Base-by-base conservation (phyloP, 2,329 filamentous ascomycete genomes). In the Zopfia rhizophila region DNA sequence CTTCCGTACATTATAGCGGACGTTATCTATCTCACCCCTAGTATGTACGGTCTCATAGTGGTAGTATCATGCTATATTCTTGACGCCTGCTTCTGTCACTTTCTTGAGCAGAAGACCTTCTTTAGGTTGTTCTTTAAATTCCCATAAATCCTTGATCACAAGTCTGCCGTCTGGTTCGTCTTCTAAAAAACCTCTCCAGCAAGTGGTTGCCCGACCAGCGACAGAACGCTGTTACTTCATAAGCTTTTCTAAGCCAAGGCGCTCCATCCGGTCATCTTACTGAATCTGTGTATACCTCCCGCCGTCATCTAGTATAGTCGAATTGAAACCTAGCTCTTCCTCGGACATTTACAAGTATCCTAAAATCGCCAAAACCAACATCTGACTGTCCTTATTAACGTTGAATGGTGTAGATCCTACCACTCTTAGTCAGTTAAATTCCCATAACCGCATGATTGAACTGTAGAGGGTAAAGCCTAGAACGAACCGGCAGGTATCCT, bases 381-480 rank as follows among this genome's bases (percentile, higher is more conserved):
- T 60, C n/a, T 65, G 52, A 5, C 68, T 66, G 40, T 77, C 60
- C 21, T 72, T 33, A 45, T 79, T 75, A 22, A 80, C 74, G 47
- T 79, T 58, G 48, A 79, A 79, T 19, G 64, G 59, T n/a, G 68
- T 59, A 8, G 75, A 79, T 41, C 69, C 71, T 17, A 79, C 70
- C 3, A 68, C 74, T 14, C 76, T 73, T 1, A 77, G 43, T 7
- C 72, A 63, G 53, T 81, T 71, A 63, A 79, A 79, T 42, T 60
- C 65, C 75, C 68, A 79, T 41, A 78, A 46, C 22, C 73, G 68
- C 69, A 79, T 76, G 11, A 73, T 50, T 45, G 69, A 68, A 48
- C 74, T 66, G 40, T 68, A 80, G 13, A 80, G 43, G 4, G 75
- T 78, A 63, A 81, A 80, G 35, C 72, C 75, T 10, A 78, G 54